phyloP scores from a whole-genome alignment of 495 filamentous ascomycete genomes.

The Podospora tetraspora region DNA sequence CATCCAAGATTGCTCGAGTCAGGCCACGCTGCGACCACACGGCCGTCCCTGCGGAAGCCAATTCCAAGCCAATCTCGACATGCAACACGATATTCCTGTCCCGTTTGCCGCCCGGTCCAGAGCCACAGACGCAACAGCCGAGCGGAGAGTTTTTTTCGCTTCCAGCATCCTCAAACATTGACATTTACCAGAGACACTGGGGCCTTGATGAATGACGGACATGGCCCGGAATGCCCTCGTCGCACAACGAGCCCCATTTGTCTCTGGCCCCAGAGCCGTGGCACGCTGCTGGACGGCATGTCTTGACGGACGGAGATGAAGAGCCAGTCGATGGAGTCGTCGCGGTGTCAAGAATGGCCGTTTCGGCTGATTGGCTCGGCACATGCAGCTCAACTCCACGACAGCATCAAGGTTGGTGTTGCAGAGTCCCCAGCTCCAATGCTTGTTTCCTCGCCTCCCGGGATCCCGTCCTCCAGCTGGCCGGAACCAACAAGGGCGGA shows the following conservation, averaged over 20 bases:
- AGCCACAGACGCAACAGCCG: not conserved
- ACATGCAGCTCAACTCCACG: not conserved
- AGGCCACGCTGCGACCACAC: not conserved
- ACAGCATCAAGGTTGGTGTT: not conserved
- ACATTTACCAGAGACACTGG: not conserved
- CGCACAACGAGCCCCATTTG: not conserved
- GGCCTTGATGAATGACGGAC: too few species aligned
- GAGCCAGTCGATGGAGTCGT: not conserved
- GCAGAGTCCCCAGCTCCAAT: not conserved
- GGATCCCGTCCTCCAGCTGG: not conserved
- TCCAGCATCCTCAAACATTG: not conserved
- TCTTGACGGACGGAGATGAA: not conserved
- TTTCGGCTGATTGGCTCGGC: not conserved
- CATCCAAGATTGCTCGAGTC: not conserved
- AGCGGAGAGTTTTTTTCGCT: not conserved
- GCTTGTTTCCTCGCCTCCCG: not conserved
- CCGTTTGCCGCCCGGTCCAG: not conserved
- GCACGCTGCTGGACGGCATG: not conserved
- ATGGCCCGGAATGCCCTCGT: not conserved
- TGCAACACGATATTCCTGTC: not conserved
- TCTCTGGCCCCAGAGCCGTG: not conserved
- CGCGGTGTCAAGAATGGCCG: not conserved
- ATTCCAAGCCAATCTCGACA: not conserved
- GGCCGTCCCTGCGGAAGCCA: constrained; percentile 4
- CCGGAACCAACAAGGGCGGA: not conserved